A percentile compares a stretch with the other conserved stretches of the same genome.
These are phyloP conservation scores for Pichia manshurica DNA, from an alignment of 805 yeast species.

Conservation along the genomic window DNA sequence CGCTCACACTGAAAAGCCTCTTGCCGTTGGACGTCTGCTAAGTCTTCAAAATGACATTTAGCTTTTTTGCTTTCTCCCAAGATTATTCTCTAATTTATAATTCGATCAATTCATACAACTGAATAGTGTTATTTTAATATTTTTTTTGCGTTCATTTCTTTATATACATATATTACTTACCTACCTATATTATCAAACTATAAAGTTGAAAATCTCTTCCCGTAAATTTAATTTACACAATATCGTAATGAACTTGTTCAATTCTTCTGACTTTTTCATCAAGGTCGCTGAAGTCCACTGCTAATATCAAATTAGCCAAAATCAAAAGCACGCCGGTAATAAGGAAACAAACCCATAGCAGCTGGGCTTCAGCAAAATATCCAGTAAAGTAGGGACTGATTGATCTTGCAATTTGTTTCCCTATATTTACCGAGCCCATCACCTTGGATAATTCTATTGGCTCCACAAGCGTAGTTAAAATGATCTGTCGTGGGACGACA, in stretches of 20 bases:
- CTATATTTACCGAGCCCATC: constrained; percentile 81
- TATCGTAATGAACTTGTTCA: constrained; percentile 19
- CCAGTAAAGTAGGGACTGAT: constrained; percentile 82
- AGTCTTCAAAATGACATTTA: constrained; percentile 21
- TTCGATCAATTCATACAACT: too few relatives aligned
- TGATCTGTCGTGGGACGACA: constrained; percentile 83
- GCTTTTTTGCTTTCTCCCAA: neutral
- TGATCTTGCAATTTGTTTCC: constrained; percentile 79
- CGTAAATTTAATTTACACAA: too few relatives aligned
- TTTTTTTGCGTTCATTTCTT: too few relatives aligned
- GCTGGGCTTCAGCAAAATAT: constrained; percentile 47
- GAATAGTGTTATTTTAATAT: too few relatives aligned
- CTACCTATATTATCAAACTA: too few relatives aligned
- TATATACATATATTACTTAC: too few relatives aligned
- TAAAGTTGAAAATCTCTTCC: too few relatives aligned
- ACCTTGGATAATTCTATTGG: constrained; percentile 63
- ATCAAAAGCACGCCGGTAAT: constrained; percentile 49
- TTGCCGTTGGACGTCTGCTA: constrained; percentile 24
- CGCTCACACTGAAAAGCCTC: constrained; percentile 5
- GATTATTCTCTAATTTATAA: too few relatives aligned
- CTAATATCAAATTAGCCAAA: constrained; percentile 42
- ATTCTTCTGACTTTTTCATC: constrained; percentile 29
- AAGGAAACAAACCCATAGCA: constrained; percentile 45
- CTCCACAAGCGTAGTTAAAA: constrained; percentile 62
- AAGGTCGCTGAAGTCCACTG: constrained; percentile 35